Percentiles rank a stretch among this genome's conserved stretches.
Conservation (phyloP, 1,284 basidiomycete genomes). For the Ustilago loliicola region DNA sequence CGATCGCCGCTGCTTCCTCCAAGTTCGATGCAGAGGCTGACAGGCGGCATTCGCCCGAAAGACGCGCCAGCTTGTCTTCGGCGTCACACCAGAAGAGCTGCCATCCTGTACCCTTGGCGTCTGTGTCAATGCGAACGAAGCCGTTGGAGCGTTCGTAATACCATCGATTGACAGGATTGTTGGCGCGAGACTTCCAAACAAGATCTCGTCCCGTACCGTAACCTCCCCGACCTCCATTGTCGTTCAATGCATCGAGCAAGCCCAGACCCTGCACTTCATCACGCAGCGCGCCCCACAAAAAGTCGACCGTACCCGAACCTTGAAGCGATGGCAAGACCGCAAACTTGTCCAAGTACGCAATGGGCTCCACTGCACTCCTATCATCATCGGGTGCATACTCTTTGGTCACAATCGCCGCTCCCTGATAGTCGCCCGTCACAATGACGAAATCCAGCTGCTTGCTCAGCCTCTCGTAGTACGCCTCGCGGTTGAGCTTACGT, state of each 20-base stretch:
- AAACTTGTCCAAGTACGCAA: constrained; percentile 98
- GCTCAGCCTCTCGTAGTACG: constrained; percentile 85
- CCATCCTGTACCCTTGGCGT: constrained; percentile 74
- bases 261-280: constrained; percentile 98
- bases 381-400: constrained; percentile 74
- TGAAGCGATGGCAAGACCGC: constrained; percentile 94
- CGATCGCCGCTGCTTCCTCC: constrained; percentile 41
- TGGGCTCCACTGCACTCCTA: constrained; percentile 67
- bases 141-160: constrained; percentile 97
- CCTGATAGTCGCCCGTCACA: constrained; percentile 94
- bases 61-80: constrained; percentile 77
- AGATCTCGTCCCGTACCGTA: constrained; percentile 90
- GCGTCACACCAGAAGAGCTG: constrained; percentile 98
- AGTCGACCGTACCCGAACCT: constrained; percentile 98
- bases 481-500: constrained; percentile 79
- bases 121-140: constrained; percentile 78
- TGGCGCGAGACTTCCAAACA: constrained; percentile 90
- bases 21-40: constrained; percentile 40
- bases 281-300: constrained; percentile 97
- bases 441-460: constrained; percentile 89
- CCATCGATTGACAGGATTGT: constrained; percentile 99
- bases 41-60: constrained; percentile 58
- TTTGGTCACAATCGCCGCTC: constrained; percentile 92
- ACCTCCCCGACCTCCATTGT: constrained; percentile 86
- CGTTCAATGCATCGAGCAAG: constrained; percentile 91